Base-by-base conservation (phyloP, 768 basidiomycete species). In the Suillus weaverae region DNA sequence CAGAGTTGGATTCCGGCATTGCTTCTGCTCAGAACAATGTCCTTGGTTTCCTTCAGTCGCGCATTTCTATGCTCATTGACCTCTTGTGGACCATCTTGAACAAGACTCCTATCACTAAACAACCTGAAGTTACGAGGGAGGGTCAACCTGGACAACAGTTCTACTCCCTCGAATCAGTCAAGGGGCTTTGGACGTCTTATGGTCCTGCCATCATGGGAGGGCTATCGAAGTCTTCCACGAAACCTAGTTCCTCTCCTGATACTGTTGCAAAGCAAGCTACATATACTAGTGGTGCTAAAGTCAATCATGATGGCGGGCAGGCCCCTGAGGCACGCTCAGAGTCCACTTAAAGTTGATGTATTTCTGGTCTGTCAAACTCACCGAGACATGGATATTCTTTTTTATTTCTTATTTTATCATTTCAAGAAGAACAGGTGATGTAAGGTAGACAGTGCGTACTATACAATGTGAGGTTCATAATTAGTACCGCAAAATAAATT, bases 1-100 rank as follows among this genome's bases (percentile, higher is more conserved):
- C 77, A 18, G 81, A 85, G 14, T 77, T 91, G 33, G 89, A 92
- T 69, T 81, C 81, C 5, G 79, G 85, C 56, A 84, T 92, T 67
- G 73, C 78, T 39, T 78, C 84, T 5, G 81, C 85, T 4, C 87
- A 89, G 66, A 71, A 70, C 67, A 88, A 87, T 67, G 72, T 79
- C 36, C 57, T 90, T 26, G 69, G 76, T n/a, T 91, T 89, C 71
- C 64, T 85, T 64, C 84, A 86, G 72, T 69, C 81, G 13, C 86
- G 84, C 67, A 62, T 89, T 60, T 62, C 78, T 16, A 76, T 76
- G 26, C 68, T 88, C 57, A 82, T 85, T 79, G 82, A 86, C 61
- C 67, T 82, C 38, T 62, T 85, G 59, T 79, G 76, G 78, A 77
- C 74, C 53, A 61, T 80, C 41, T 66, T 85, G 62, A 86, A 81